A percentile compares a stretch with the other conserved stretches of the same genome.
These are phyloP conservation scores for Betula pendula DNA, from an alignment of 306 rosid genomes.

Conservation along the genomic window DNA sequence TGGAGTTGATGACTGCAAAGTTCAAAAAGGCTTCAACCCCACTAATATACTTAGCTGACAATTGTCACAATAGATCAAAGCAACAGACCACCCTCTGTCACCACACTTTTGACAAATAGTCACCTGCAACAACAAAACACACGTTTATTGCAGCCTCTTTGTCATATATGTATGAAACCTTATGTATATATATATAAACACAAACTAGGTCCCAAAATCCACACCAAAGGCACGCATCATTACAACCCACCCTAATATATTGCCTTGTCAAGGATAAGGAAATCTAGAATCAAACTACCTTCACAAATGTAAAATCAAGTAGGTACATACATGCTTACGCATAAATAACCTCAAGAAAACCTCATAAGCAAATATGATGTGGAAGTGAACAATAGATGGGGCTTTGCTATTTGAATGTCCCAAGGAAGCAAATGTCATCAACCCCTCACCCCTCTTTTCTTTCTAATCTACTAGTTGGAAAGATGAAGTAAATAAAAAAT, in stretches of 20 bases:
- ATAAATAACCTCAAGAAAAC: background rate
- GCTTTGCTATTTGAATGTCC: background rate
- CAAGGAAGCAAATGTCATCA: background rate
- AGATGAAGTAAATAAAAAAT: too few species aligned
- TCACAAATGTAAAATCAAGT: background rate
- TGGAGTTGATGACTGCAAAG: too few species aligned
- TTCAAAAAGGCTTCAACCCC: too few species aligned
- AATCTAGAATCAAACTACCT: background rate
- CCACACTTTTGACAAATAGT: conserved; percentile 38
- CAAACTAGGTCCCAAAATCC: background rate
- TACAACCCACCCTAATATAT: background rate
- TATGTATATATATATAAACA: too few species aligned
- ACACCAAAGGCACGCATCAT: background rate
- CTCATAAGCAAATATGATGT: background rate
- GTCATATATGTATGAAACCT: background rate
- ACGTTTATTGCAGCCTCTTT: background rate
- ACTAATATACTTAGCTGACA: too few species aligned
- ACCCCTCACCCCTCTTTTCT: background rate
- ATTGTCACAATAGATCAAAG: conserved; percentile 26
- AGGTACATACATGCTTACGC: background rate
- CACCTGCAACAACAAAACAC: conserved; percentile 24
- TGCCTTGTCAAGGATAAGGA: background rate
- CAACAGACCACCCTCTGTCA: conserved; percentile 28
- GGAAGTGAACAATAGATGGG: background rate
- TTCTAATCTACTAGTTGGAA: background rate